A percentile compares a stretch with the other conserved stretches of the same genome.
These are phyloP conservation scores for Hydnum rufescens DNA, from an alignment of 768 basidiomycete species.

Conservation along the genomic window DNA sequence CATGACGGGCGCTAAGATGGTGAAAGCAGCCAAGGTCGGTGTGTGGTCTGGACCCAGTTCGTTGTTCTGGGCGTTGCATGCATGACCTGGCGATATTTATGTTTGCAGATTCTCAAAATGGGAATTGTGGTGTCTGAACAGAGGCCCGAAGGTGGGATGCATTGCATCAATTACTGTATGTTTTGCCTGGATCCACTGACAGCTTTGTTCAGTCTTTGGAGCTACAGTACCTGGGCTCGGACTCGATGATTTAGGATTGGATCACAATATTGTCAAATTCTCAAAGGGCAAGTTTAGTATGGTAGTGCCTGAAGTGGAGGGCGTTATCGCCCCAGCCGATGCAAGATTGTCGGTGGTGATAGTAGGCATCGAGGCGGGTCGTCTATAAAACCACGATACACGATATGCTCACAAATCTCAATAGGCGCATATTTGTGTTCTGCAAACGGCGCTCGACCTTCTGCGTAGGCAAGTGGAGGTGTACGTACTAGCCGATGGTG, in stretches of 20 bases:
- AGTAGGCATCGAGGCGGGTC: constrained; percentile 66
- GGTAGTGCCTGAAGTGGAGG: constrained; percentile 46
- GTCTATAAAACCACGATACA: neutral
- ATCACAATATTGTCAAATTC: constrained; percentile 35
- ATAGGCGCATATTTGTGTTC: constrained; percentile 75
- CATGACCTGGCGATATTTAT: neutral
- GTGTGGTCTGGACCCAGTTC: neutral
- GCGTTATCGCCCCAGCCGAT: constrained; percentile 29
- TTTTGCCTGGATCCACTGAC: constrained; percentile 1
- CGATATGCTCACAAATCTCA: neutral
- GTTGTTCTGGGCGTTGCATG: neutral
- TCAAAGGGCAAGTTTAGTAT: constrained; percentile 78
- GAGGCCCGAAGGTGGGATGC: constrained; percentile 46
- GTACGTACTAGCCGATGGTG: constrained; percentile 64
- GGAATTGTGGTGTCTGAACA: constrained; percentile 73
- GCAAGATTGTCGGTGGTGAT: constrained; percentile 24
- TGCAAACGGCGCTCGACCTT: constrained; percentile 64
- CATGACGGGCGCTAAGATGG: constrained; percentile 50
- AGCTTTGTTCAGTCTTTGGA: constrained; percentile 27
- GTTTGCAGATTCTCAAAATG: constrained; percentile 25
- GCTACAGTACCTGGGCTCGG: constrained; percentile 40
- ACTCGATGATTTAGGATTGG: constrained; percentile 21
- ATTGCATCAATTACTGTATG: constrained; percentile 1
- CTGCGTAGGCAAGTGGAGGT: constrained; percentile 30
- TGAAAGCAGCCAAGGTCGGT: constrained; percentile 48